phyloP scores from a whole-genome alignment of 2,329 filamentous ascomycete genomes.

The Botryotinia convoluta region DNA sequence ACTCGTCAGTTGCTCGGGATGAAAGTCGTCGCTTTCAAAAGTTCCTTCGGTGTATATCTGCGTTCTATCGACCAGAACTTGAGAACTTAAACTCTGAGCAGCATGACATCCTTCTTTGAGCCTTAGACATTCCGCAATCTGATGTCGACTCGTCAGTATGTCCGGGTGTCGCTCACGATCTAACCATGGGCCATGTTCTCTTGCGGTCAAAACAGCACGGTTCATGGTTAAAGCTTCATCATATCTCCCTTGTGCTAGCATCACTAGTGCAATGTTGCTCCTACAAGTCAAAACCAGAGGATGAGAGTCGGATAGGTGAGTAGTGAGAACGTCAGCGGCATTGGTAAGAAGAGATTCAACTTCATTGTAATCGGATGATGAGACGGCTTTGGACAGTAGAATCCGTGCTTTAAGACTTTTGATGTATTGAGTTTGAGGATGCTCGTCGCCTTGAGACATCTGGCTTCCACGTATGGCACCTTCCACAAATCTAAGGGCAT shows the following conservation, averaged over 20 bases:
- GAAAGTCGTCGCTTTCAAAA: constrained; percentile 29
- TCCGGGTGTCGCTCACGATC: constrained; percentile 31
- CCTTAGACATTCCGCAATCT: constrained; percentile 29
- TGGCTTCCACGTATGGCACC: constrained; percentile 30
- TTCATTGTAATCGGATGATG: constrained; percentile 27
- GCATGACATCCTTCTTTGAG: constrained; percentile 30
- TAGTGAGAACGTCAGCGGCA: constrained; percentile 25
- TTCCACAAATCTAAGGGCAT: constrained; percentile 28
- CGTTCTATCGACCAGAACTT: constrained; percentile 27
- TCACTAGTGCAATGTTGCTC: constrained; percentile 30
- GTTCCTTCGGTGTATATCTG: constrained; percentile 30
- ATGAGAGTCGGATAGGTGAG: constrained; percentile 27
- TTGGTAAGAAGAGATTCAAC: constrained; percentile 27
- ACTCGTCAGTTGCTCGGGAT: constrained; percentile 32
- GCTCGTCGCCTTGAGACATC: constrained; percentile 26
- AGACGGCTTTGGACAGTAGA: constrained; percentile 27
- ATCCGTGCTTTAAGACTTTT: constrained; percentile 30
- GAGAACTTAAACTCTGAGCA: constrained; percentile 30
- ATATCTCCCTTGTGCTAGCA: constrained; percentile 30
- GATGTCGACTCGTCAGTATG: constrained; percentile 32
- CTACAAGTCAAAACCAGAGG: constrained; percentile 29
- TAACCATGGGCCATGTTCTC: constrained; percentile 31
- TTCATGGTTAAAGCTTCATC: constrained; percentile 31
- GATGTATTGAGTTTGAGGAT: constrained; percentile 31
- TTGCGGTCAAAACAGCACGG: constrained; percentile 22